Evolutionary conservation across 2,329 filamentous ascomycete species (phyloP).

Genomic region (Didymella glomerata): DNA sequence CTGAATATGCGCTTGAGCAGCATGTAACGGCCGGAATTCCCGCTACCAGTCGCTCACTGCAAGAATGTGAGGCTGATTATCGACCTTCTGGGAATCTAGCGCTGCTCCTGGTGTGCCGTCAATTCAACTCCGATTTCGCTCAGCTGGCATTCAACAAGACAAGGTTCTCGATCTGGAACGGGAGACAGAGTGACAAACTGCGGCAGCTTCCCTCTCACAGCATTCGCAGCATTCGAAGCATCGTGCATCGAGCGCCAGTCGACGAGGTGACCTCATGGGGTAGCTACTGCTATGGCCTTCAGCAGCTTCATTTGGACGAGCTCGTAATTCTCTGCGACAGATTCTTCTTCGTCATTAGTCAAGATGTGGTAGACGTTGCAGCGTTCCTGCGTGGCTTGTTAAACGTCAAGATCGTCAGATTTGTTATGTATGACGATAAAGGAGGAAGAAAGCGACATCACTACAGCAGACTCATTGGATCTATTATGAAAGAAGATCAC

Average conservation of each 20-base stretch:
- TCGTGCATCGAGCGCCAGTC: conserved; percentile 32
- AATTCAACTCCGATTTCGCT: conserved; percentile 49
- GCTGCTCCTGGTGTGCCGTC: conserved; percentile 51
- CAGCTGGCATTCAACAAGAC: conserved; percentile 48
- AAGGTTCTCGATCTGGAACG: conserved; percentile 41
- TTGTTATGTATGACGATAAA: conserved; percentile 40
- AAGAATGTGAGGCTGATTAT: neutral
- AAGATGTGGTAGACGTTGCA: neutral
- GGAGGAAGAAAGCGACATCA: neutral
- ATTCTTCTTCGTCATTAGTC: neutral
- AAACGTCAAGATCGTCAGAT: conserved; percentile 45
- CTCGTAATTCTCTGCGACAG: conserved; percentile 26
- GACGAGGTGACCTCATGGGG: conserved; percentile 43
- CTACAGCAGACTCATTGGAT: conserved; percentile 49
- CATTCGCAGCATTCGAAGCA: conserved; percentile 43
- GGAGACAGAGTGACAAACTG: neutral
- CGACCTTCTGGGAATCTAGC: conserved; percentile 34
- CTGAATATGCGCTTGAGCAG: conserved; percentile 35
- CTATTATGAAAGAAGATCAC: conserved; percentile 54
- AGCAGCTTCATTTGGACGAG: conserved; percentile 43
- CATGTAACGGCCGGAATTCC: conserved; percentile 13
- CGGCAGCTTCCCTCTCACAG: neutral
- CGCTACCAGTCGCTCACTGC: neutral
- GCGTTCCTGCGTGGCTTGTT: conserved; percentile 46
- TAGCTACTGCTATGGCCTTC: conserved; percentile 41